These are phyloP conservation scores for Teratosphaeria nubilosa DNA, from an alignment of 2,329 filamentous ascomycete genomes.

Conservation along the genomic window DNA sequence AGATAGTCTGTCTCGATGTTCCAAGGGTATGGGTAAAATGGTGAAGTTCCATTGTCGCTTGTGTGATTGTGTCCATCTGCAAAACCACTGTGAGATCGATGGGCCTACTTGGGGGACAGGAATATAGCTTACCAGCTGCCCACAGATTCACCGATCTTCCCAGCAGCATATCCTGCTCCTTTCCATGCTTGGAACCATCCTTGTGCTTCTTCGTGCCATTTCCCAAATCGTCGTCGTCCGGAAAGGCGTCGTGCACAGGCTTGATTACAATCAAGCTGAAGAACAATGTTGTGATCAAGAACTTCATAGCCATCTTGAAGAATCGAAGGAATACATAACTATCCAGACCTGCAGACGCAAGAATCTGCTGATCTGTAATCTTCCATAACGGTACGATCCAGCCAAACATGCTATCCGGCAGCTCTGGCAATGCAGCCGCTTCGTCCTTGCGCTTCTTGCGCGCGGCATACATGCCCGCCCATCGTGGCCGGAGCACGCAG, in stretches of 20 bases:
- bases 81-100: not conserved
- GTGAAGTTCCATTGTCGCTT: not conserved
- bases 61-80: slow-evolving; percentile 4
- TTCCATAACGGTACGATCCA: slow-evolving; percentile 83
- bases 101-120: not conserved
- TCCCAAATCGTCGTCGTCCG: slow-evolving; percentile 26
- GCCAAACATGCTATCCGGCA: slow-evolving; percentile 78
- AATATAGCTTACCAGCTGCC: not conserved
- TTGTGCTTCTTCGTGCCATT: not conserved
- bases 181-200: not conserved
- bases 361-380: slow-evolving; percentile 79
- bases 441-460: slow-evolving; percentile 55
- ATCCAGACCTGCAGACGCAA: slow-evolving; percentile 84
- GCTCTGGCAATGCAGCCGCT: slow-evolving; percentile 58
- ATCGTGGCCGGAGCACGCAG: slow-evolving; percentile 77
- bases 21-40: slow-evolving; percentile 6
- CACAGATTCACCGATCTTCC: not conserved
- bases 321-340: slow-evolving; percentile 93
- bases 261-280: slow-evolving; percentile 72
- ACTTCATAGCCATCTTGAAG: slow-evolving; percentile 87
- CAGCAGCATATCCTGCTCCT: not conserved
- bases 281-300: slow-evolving; percentile 69
- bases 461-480: slow-evolving; percentile 77
- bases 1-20: slow-evolving; percentile 50
- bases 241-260: slow-evolving; percentile 69